Conservation (phyloP, 805 yeast genomes). For the Kuraishia piskuri region DNA sequence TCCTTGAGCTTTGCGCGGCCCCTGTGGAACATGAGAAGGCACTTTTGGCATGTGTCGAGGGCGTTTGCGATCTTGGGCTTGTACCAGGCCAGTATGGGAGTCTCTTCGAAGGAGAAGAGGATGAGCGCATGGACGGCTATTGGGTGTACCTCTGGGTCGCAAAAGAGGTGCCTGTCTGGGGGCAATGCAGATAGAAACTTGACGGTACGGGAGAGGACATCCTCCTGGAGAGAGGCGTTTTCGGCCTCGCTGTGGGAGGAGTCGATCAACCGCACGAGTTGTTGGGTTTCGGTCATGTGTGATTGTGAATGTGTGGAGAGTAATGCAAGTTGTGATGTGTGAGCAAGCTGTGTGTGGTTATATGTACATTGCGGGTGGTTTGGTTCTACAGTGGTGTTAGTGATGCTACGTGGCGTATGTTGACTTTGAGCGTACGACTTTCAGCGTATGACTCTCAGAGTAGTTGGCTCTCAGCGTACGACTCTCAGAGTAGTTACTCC, state of each 20-base stretch:
- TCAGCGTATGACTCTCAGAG: no score
- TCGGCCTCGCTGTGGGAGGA: slow-evolving; percentile 22
- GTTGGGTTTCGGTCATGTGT: neutral
- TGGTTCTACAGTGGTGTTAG: no score
- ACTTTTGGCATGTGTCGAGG: slow-evolving; percentile 41
- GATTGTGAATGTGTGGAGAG: no score
- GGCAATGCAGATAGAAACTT: slow-evolving; percentile 22
- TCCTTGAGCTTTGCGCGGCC: slow-evolving; percentile 43
- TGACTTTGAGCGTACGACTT: no score
- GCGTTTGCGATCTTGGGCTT: slow-evolving; percentile 28
- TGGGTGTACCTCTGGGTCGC: slow-evolving; percentile 39
- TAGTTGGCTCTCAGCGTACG: no score
- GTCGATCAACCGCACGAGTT: slow-evolving; percentile 12
- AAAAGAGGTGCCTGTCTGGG: slow-evolving; percentile 39
- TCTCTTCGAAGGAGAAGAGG: slow-evolving; percentile 49
- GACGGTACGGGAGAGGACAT: slow-evolving; percentile 31
- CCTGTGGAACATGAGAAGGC: slow-evolving; percentile 43
- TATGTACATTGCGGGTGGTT: no score
- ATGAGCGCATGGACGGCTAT: slow-evolving; percentile 47
- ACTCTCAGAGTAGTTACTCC: no score
- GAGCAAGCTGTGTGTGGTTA: neutral
- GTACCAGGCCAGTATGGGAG: slow-evolving; percentile 33
- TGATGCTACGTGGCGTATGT: no score
- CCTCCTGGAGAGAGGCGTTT: slow-evolving; percentile 24
- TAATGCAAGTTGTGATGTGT: neutral